Percentiles rank a stretch among this genome's conserved stretches.
phyloP scores from a whole-genome alignment of 2,329 filamentous ascomycete genomes.

The Talaromyces pinophilus region DNA sequence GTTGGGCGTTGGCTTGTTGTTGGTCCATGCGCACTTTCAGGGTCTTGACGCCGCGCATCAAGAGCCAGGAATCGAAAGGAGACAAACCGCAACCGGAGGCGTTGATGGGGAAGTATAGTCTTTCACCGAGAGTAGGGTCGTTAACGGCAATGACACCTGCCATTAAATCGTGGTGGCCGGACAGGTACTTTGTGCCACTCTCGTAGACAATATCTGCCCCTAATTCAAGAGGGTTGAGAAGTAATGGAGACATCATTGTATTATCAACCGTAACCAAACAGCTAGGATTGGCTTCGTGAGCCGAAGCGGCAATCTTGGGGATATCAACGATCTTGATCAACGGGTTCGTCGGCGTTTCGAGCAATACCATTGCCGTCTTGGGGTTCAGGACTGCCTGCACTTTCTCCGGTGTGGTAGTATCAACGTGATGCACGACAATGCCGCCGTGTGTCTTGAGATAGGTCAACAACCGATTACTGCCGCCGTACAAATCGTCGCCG shows the following conservation, averaged over 20 bases:
- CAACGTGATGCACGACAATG: constrained; percentile 93
- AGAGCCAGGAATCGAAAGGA: constrained; percentile 92
- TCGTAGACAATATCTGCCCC: constrained; percentile 97
- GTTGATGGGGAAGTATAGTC: constrained; percentile 96
- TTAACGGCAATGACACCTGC: constrained; percentile 94
- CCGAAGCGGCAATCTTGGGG: constrained; percentile 70
- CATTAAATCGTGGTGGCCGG: constrained; percentile 98
- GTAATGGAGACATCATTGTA: constrained; percentile 96
- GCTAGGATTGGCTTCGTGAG: constrained; percentile 74
- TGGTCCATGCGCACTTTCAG: constrained; percentile 98
- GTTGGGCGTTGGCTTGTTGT: constrained; percentile 88
- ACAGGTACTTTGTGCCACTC: constrained; percentile 96
- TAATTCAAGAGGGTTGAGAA: constrained; percentile 89
- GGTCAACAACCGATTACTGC: constrained; percentile 88
- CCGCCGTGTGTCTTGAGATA: constrained; percentile 86
- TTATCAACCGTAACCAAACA: constrained; percentile 93
- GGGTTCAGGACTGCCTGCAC: constrained; percentile 68
- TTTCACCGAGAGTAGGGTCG: constrained; percentile 76
- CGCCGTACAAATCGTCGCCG: constrained; percentile 94
- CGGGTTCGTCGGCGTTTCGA: constrained; percentile 96
- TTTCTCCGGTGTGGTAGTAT: constrained; percentile 76
- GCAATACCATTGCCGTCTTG: constrained; percentile 91
- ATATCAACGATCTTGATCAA: constrained; percentile 98
- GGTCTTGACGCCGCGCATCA: constrained; percentile 95
- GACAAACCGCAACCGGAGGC: constrained; percentile 90